Percentiles rank a stretch among this genome's conserved stretches.
These are phyloP conservation scores for Eucalyptus camaldulensis DNA, from an alignment of 345 rosid species.

Conservation along the genomic window DNA sequence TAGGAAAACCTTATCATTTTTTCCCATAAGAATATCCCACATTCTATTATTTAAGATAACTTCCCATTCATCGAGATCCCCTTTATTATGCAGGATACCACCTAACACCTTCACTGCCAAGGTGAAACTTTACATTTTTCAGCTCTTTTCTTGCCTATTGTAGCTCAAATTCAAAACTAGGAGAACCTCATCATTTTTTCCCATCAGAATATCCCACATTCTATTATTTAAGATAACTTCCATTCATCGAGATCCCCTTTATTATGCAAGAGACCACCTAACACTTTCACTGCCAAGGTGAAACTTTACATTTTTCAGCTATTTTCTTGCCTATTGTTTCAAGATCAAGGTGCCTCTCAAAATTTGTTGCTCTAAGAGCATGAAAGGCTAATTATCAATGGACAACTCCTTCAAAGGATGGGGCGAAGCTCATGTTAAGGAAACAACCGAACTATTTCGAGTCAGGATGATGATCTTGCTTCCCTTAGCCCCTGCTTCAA, in stretches of 20 bases:
- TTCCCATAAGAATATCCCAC: background rate
- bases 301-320: background rate
- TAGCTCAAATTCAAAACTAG: background rate
- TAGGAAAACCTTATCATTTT: background rate
- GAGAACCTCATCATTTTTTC: background rate
- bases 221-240: background rate
- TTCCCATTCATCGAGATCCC: background rate
- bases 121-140: too few relatives aligned
- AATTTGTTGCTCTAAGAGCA: background rate
- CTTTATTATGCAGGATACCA: background rate
- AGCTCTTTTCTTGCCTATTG: too few relatives aligned
- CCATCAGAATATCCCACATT: background rate
- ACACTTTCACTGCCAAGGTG: background rate
- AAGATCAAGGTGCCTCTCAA: background rate
- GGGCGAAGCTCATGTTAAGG: background rate
- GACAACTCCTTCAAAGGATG: background rate
- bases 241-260: background rate
- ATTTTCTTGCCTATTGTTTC: background rate
- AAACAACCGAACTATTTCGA: background rate
- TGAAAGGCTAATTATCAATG: background rate
- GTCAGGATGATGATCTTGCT: background rate
- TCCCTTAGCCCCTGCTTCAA: background rate
- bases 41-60: background rate
- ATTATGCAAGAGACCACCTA: background rate
- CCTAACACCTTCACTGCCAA: too few relatives aligned